These are phyloP conservation scores for Lodderomyces metapsilosis DNA, from an alignment of 1,139 yeast species.

Conservation along the genomic window DNA sequence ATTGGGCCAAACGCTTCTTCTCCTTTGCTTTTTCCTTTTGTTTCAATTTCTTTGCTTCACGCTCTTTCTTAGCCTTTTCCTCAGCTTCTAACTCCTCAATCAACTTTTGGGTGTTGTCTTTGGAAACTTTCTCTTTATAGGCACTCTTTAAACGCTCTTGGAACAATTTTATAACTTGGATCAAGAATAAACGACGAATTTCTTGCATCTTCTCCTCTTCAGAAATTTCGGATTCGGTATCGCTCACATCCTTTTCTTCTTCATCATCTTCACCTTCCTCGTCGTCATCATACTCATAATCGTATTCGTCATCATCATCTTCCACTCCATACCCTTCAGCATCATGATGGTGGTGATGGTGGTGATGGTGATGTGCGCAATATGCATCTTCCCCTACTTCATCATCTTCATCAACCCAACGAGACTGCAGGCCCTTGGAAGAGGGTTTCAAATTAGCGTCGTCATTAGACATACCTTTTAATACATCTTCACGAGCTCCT, in stretches of 20 bases:
- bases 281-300: conserved; percentile 21
- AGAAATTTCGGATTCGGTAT: conserved; percentile 45
- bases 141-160: conserved; percentile 71
- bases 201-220: conserved; percentile 73
- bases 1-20: conserved; percentile 66
- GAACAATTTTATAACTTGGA: conserved; percentile 69
- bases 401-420: conserved; percentile 28
- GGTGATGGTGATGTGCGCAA: conserved; percentile 9
- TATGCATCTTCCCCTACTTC: conserved; percentile 10
- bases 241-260: conserved; percentile 31
- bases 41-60: conserved; percentile 66
- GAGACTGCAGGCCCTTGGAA: conserved; percentile 4
- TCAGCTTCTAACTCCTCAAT: conserved; percentile 82
- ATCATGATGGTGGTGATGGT: conserved; percentile 8
- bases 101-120: conserved; percentile 68
- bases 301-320: conserved; percentile 19
- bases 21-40: conserved; percentile 80
- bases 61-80: conserved; percentile 64
- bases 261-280: conserved; percentile 31
- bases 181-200: conserved; percentile 71
- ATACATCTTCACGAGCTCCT: conserved; percentile 46
- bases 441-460: neutral
- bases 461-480: conserved; percentile 17
- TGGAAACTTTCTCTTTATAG: conserved; percentile 70
- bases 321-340: conserved; percentile 18